phyloP scores from a whole-genome alignment of 179 eudicot genomes.

The Nepenthes alata region DNA sequence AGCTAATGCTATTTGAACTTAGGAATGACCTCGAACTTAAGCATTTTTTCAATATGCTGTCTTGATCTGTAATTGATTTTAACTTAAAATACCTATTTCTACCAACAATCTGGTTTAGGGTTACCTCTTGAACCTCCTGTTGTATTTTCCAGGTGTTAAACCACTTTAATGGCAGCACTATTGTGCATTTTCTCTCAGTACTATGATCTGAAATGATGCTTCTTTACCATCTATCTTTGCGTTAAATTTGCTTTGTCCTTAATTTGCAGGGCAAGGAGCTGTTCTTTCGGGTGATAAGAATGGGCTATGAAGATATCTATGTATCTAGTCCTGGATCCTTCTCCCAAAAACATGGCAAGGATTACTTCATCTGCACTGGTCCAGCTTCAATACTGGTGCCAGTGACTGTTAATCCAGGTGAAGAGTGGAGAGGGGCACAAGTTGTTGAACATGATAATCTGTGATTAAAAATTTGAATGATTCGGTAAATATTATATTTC shows the following conservation, averaged over 20 bases:
- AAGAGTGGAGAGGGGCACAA: constrained; percentile 83
- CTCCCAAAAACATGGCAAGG: constrained; percentile 47
- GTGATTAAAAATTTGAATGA: not conserved
- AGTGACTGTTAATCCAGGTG: constrained; percentile 60
- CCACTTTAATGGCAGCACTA: too few species aligned
- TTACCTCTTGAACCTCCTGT: too few species aligned
- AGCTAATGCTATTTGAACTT: too few species aligned
- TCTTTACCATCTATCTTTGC: not conserved
- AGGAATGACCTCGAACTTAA: too few species aligned
- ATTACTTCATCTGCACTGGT: constrained; percentile 78
- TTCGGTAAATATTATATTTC: too few species aligned
- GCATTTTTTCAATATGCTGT: too few species aligned
- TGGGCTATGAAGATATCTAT: constrained; percentile 79
- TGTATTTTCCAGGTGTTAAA: too few species aligned
- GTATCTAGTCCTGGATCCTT: constrained; percentile 74
- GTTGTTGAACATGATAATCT: constrained; percentile 86
- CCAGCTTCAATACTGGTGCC: constrained; percentile 78
- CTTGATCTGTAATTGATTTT: too few species aligned
- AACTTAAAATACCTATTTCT: too few species aligned
- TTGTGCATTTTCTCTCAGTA: too few species aligned
- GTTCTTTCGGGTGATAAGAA: constrained; percentile 55
- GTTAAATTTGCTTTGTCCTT: not conserved
- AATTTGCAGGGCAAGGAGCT: constrained; percentile 61
- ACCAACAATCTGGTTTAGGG: too few species aligned
- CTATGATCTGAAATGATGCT: too few species aligned